Conservation (phyloP, 352 stramenopile genomes). For the Globisporangium irregulare region DNA sequence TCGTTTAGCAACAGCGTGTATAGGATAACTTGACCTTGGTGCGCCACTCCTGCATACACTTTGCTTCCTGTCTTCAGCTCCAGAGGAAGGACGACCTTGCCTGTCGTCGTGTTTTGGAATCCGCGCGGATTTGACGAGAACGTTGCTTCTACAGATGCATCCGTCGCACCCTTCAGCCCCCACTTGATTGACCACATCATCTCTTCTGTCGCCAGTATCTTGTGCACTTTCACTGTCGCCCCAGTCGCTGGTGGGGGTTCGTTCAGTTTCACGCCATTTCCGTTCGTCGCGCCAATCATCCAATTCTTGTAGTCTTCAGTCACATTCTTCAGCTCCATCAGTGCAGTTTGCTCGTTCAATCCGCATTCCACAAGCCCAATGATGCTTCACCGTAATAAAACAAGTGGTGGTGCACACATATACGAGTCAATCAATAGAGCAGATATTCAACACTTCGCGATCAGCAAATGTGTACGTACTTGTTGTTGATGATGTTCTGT, state of each 20-base stretch:
- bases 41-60: conserved; percentile 42
- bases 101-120: neutral
- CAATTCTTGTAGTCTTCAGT: conserved; percentile 54
- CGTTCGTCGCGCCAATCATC: conserved; percentile 22
- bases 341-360: conserved; percentile 51
- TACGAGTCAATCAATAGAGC: neutral
- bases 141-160: conserved; percentile 59
- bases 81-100: conserved; percentile 51
- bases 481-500: conserved; percentile 47
- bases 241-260: conserved; percentile 22
- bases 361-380: conserved; percentile 65
- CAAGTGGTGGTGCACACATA: conserved; percentile 6
- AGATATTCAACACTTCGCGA: neutral
- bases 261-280: conserved; percentile 30
- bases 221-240: conserved; percentile 32
- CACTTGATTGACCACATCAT: conserved; percentile 86
- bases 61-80: conserved; percentile 90
- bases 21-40: conserved; percentile 86
- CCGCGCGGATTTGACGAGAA: conserved; percentile 22
- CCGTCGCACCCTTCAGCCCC: conserved; percentile 76
- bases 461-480: conserved; percentile 32
- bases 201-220: conserved; percentile 74
- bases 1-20: conserved; percentile 85
- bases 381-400: conserved; percentile 33
- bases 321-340: conserved; percentile 55